Base-by-base conservation (phyloP, 371 early-diverging fungal genomes). In the Syncephalastrum sp. region DNA sequence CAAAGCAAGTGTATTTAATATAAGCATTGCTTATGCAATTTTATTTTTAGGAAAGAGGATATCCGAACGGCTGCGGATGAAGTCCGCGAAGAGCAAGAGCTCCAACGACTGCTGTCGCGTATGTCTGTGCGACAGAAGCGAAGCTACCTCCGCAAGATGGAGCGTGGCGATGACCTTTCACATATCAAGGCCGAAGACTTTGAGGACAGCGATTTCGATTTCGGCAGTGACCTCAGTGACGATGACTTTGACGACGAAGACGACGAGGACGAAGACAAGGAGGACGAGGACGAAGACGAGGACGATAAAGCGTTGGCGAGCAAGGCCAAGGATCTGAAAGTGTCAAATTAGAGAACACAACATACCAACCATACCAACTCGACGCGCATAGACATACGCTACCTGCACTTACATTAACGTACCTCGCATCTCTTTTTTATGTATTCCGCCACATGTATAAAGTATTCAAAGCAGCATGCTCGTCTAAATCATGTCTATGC, bases 51-150 rank as follows among this genome's bases (percentile, higher is more conserved):
- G 61, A 69, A 80, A 70, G 51, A 74, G 58, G 72, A 85, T 57
- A 72, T 81, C 53, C 83, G 85, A 64, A 72, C 84, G 6, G 72
- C 74, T 53, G 80, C 81, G 59, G 84, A 86, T 55, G 29, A 75
- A 17, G 59, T 73, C 43, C 75, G 73, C 57, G 93, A 93, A 62
- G 79, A 85, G 56, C 90, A 89, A 62, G 89, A 89, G 59, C 71
- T 82, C 24, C 88, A 92, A 60, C 72, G 77, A 17, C 71, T 89
- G 61, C 74, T 96, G 55, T 75, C 69, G 27, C 65, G 71, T 53
- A 84, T 97, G 87, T 79, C 85, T 10, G 93, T 96, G 70, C 89
- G 98, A 56, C 88, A 95, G 63, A 87, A 92, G 59, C 79, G 97
- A 62, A 83, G 90, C 41, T 92, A 90, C 58, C 67, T 91, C 55